Percentiles rank a stretch among this genome's conserved stretches.
Evolutionary conservation across 768 basidiomycete species (phyloP).

Genomic region (Rickenella mellea): DNA sequence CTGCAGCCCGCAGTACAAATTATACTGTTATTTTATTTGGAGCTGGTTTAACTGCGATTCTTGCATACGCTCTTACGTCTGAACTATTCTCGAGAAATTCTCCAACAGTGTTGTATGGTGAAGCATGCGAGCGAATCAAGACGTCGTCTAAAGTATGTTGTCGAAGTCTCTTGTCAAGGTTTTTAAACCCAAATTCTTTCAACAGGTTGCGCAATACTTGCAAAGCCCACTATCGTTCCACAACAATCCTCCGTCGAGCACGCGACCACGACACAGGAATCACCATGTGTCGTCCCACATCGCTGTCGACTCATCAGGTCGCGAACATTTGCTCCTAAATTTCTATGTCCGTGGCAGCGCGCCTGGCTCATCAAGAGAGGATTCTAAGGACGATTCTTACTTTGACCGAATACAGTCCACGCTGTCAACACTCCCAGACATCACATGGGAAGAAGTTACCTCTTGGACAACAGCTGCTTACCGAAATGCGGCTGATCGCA

Average conservation of each 20-base stretch:
- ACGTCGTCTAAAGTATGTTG: slow-evolving; percentile 32
- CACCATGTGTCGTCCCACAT: slow-evolving; percentile 75
- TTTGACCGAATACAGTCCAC: slow-evolving; percentile 27
- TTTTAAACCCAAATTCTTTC: slow-evolving; percentile 5
- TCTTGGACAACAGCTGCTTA: not conserved
- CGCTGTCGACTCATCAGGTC: slow-evolving; percentile 59
- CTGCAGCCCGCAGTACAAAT: slow-evolving; percentile 43
- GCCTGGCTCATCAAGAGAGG: slow-evolving; percentile 25
- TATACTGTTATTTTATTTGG: slow-evolving; percentile 56
- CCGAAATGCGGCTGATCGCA: slow-evolving; percentile 8
- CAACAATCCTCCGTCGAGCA: slow-evolving; percentile 68
- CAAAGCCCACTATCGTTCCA: slow-evolving; percentile 64
- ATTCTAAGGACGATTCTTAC: slow-evolving; percentile 31
- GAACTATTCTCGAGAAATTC: slow-evolving; percentile 86
- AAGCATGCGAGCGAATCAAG: slow-evolving; percentile 42
- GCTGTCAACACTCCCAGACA: not conserved
- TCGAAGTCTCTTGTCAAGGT: slow-evolving; percentile 33
- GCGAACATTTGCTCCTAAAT: slow-evolving; percentile 77
- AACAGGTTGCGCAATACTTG: slow-evolving; percentile 61
- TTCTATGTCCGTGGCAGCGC: slow-evolving; percentile 68
- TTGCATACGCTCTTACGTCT: slow-evolving; percentile 71
- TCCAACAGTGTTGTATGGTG: slow-evolving; percentile 69
- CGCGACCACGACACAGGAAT: slow-evolving; percentile 74
- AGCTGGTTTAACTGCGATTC: slow-evolving; percentile 68
- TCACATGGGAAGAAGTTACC: not conserved